These are phyloP conservation scores for Pyrenophora graminea DNA, from an alignment of 2,329 filamentous ascomycete genomes.

Conservation along the genomic window DNA sequence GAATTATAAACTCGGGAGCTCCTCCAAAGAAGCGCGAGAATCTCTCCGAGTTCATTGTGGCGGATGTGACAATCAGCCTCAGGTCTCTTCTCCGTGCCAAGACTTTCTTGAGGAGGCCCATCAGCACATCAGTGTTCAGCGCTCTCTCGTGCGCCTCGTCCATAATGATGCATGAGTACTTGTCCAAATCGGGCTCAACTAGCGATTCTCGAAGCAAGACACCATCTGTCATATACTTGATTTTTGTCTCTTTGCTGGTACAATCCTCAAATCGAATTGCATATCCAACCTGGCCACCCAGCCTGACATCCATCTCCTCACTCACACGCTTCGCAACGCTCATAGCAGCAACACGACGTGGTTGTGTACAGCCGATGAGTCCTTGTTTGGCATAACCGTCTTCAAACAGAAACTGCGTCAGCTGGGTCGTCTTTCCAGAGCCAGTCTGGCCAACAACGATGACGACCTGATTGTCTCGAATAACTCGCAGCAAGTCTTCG, in stretches of 20 bases:
- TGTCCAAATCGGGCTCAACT: constrained; percentile 88
- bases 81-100: constrained; percentile 84
- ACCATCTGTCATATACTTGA: constrained; percentile 99
- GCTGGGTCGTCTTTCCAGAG: constrained; percentile 94
- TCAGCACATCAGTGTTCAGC: constrained; percentile 93
- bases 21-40: constrained; percentile 97
- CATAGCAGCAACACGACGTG: constrained; percentile 95
- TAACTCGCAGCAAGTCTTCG: constrained; percentile 87
- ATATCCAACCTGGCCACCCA: constrained; percentile 89
- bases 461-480: constrained; percentile 94
- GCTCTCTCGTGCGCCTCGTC: constrained; percentile 98
- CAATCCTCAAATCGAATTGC: constrained; percentile 98
- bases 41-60: constrained; percentile 96
- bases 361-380: constrained; percentile 96
- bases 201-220: constrained; percentile 91
- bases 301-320: constrained; percentile 94
- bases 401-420: constrained; percentile 94
- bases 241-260: constrained; percentile 90
- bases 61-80: constrained; percentile 96
- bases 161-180: constrained; percentile 99
- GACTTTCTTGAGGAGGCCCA: constrained; percentile 98
- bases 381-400: constrained; percentile 88
- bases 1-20: constrained; percentile 94
- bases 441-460: constrained; percentile 98
- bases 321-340: constrained; percentile 97